Conservation (phyloP, 2,329 filamentous ascomycete genomes). For the Diaporthe longicolla region DNA sequence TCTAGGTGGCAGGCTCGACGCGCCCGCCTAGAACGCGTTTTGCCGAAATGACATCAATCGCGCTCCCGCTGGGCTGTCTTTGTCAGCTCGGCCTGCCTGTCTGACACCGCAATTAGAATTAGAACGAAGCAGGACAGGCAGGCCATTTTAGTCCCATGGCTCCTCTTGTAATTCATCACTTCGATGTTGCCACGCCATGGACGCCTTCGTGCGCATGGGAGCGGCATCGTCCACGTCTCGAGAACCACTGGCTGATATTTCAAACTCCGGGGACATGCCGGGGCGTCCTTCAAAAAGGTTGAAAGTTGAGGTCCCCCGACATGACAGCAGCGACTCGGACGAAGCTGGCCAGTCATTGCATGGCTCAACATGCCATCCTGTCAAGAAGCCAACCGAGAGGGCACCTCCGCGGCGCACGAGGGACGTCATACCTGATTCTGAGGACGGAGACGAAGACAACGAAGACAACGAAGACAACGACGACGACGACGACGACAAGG, state of each 20-base stretch:
- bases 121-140: neutral
- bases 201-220: constrained; percentile 48
- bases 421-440: constrained; percentile 44
- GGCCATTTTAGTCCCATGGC: too few species aligned
- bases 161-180: neutral
- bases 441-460: constrained; percentile 44
- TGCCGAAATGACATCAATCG: constrained; percentile 34
- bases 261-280: constrained; percentile 41
- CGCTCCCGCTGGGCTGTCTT: neutral
- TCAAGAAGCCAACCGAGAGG: constrained; percentile 12
- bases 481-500: constrained; percentile 45
- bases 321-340: constrained; percentile 50
- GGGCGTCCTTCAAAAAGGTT: constrained; percentile 54
- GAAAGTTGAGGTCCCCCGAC: constrained; percentile 49
- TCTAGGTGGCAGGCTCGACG: constrained; percentile 5
- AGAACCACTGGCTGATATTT: constrained; percentile 42
- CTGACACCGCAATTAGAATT: neutral
- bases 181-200: constrained; percentile 45
- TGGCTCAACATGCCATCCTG: constrained; percentile 32
- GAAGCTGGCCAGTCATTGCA: constrained; percentile 49
- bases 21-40: constrained; percentile 35
- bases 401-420: constrained; percentile 2
- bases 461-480: constrained; percentile 43
- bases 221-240: constrained; percentile 40
- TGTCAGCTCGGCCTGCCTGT: constrained; percentile 28